Percentiles rank a stretch among this genome's conserved stretches.
phyloP scores from a whole-genome alignment of 306 rosid genomes.

The Begonia masoniana region DNA sequence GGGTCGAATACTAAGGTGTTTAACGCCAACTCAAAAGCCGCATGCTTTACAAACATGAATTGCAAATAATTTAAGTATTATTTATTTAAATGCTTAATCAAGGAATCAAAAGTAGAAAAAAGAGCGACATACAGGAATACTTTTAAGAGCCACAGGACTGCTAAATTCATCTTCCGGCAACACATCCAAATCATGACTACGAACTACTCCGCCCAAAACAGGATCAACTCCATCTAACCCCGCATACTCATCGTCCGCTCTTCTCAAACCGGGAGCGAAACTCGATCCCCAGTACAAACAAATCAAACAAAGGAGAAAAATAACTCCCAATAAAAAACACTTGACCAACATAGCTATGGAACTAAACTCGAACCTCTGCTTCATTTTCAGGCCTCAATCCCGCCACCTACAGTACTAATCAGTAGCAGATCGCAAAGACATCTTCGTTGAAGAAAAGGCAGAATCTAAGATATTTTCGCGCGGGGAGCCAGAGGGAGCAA shows the following conservation, averaged over 20 bases:
- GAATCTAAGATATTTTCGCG: no score
- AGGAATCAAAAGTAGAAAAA: background rate
- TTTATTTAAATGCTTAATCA: background rate
- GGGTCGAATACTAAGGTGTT: background rate
- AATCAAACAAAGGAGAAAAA: constrained; percentile 20
- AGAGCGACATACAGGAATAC: constrained; percentile 26
- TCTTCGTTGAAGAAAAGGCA: no score
- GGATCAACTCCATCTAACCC: constrained; percentile 16
- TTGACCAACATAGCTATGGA: constrained; percentile 15
- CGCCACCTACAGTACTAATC: no score
- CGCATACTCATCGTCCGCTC: constrained; percentile 18
- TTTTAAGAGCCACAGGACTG: constrained; percentile 21
- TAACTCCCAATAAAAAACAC: constrained; percentile 16
- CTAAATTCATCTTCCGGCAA: constrained; percentile 17
- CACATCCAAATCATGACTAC: constrained; percentile 18
- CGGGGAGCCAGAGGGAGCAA: no score
- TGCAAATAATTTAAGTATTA: background rate
- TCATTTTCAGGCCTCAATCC: constrained; percentile 12
- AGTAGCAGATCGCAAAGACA: no score
- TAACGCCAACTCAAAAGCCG: background rate
- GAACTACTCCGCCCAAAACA: constrained; percentile 8
- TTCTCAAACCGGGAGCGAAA: constrained; percentile 41
- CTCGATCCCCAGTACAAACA: constrained; percentile 35
- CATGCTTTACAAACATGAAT: background rate
- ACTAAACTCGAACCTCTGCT: constrained; percentile 19